Percentiles rank a stretch among this genome's conserved stretches.
Conservation (phyloP, 1,139 yeast species). For the Kodamaea plutei region DNA sequence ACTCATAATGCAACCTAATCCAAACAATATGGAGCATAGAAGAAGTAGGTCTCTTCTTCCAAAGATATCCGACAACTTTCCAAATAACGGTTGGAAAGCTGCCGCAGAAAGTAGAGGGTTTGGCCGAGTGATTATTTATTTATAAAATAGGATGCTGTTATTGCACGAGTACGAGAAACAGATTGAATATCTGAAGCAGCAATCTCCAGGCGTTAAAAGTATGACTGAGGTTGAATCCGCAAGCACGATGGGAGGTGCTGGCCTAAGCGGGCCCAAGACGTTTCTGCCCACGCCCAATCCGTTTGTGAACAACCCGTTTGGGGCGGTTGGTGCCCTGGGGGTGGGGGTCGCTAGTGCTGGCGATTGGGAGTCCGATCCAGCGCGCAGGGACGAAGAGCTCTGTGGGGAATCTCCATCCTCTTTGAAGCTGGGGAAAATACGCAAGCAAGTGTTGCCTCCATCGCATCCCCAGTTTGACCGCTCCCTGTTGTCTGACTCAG, state of each 20-base stretch:
- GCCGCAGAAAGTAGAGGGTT: slow-evolving; percentile 41
- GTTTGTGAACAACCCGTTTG: slow-evolving; percentile 1
- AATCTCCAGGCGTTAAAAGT: neutral
- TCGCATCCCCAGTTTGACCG: slow-evolving; percentile 38
- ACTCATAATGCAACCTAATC: slow-evolving; percentile 44
- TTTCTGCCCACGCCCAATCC: slow-evolving; percentile 1
- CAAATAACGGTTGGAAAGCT: slow-evolving; percentile 67
- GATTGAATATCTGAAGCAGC: slow-evolving; percentile 1
- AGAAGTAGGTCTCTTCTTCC: slow-evolving; percentile 56
- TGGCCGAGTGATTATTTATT: no score
- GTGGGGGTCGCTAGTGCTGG: neutral
- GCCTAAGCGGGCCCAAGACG: neutral
- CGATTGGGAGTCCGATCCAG: neutral
- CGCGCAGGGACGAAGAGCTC: neutral
- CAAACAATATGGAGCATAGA: slow-evolving; percentile 33
- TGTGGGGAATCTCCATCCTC: no score
- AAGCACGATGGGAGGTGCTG: neutral
- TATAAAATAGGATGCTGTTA: slow-evolving; percentile 1
- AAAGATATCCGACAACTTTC: slow-evolving; percentile 80
- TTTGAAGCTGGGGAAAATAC: neutral
- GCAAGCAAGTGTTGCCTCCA: slow-evolving; percentile 19
- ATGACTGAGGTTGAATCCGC: neutral
- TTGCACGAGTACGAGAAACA: slow-evolving; percentile 1
- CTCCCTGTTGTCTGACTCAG: slow-evolving; percentile 24
- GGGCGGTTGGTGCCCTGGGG: neutral